Evolutionary conservation across 2,329 filamentous ascomycete species (phyloP).

Genomic region (Curvularia sp.): DNA sequence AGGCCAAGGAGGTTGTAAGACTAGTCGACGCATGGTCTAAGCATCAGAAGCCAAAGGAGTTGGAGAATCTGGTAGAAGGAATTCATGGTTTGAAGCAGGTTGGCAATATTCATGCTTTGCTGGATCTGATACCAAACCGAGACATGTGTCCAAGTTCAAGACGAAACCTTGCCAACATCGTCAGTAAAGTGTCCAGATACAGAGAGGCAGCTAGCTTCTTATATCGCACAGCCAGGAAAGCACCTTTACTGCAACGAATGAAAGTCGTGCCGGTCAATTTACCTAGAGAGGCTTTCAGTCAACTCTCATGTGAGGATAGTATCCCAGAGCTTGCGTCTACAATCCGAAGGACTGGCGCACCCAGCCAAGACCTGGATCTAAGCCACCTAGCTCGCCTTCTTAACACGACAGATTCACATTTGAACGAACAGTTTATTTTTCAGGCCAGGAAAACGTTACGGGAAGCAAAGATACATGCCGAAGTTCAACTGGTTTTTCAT

Average conservation of each 20-base stretch:
- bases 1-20: conserved; percentile 21
- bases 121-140: conserved; percentile 22
- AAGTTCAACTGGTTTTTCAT: conserved; percentile 58
- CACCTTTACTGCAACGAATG: conserved; percentile 8
- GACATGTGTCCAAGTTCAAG: conserved; percentile 20
- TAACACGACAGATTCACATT: conserved; percentile 5
- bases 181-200: conserved; percentile 27
- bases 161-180: conserved; percentile 21
- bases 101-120: conserved; percentile 13
- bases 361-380: conserved; percentile 1
- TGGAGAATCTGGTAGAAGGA: conserved; percentile 18
- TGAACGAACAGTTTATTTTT: conserved; percentile 15
- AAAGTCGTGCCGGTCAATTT: conserved; percentile 15
- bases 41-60: conserved; percentile 14
- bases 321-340: conserved; percentile 11
- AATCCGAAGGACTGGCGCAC: conserved; percentile 11
- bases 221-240: conserved; percentile 18
- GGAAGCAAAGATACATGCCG: conserved; percentile 53
- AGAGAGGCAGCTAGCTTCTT: conserved; percentile 26
- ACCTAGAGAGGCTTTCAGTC: conserved; percentile 12
- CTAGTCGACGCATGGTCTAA: conserved; percentile 21
- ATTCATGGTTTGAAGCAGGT: conserved; percentile 14
- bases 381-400: conserved; percentile 14
- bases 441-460: conserved; percentile 19
- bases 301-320: conserved; percentile 3